Evolutionary conservation across 1,139 yeast genomes (phyloP), one percentile per base, ranked within the genome.

Genomic region (Geotrichum cucujoidarum): DNA sequence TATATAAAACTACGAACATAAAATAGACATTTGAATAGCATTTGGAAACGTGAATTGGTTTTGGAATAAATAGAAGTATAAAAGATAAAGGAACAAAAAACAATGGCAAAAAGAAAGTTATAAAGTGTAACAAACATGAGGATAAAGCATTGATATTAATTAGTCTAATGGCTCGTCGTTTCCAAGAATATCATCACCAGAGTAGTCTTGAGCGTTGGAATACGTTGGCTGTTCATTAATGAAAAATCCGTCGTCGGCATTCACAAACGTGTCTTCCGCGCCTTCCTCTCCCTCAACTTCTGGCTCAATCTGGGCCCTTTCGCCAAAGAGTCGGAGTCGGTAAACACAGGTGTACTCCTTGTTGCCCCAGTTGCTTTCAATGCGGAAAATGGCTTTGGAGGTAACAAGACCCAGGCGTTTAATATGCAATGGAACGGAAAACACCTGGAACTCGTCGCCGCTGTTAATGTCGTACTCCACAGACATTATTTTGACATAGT

Each of bases 321-420:
- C 52, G 3, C 71, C 71, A 52, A 59, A 62, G 21, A 65, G 61
- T 37, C 60, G 53, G 7, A 65, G 56, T 43, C 66, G 58, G 48
- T 67, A 67, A 4, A 67, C 47, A 48, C 71, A 66, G 4, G 70
- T 67, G 45, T 52, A 60, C 18, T 55, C 57, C 2, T 53, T 50
- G 43, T 58, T 54, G 1, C 71, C 71, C 68, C 69, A 66, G 45
- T 67, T 67, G 45, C 57, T 60, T 16, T 58, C 63, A 45, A 64
- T 57, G 31, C 50, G 47, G 38, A 57, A 60, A 18, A 54, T 51
- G 14, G 64, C 58, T 27, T 53, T 53, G 17, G 53, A 41, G 4
- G 60, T 57, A 24, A 51, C 47, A 29, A 59, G 38, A 1, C 48
- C 49, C 4, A 51, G 46, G 13, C 50, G 45, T n/a, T 35, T 48